Evolutionary conservation across 306 rosid species (phyloP), one percentile per base, ranked within the genome.

Genomic region (Sechiopsis laciniata): DNA sequence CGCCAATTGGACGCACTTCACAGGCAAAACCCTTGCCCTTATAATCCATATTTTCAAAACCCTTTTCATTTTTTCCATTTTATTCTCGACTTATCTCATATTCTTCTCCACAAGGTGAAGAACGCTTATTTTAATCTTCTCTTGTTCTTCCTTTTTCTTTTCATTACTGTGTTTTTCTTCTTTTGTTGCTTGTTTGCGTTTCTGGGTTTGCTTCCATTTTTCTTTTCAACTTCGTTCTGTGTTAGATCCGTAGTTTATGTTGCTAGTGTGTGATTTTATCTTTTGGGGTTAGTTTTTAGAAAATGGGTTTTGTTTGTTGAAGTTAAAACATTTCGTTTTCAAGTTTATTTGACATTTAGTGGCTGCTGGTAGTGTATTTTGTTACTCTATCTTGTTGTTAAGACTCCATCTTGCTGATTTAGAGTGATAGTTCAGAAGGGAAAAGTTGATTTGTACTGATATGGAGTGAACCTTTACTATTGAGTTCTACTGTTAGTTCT

Each of bases 21-120:
- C 54, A 40, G 72, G 32, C 72, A 2, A 45, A 13, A 55, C 21
- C 74, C n/a, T 32, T 32, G 4, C 37, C 37, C 37, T 32, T 32
- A 32, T 32, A 32, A 32, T 32, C 37, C 37, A 32, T 32, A 32
- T 32, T 32, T 32, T 32, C 37, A 32, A 32, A 32, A 32, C 37
- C 37, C 37, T 32, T 55, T 82, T 69, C 81, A 75, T 71, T 77
- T 80, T 85, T 82, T 88, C 92, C 86, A 86, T 91, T 84, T 76
- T 16, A 10, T 42, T 66, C 10, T 20, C 7, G 12, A 16, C 11
- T 63, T 14, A 7, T 6, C 80, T 17, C 15, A 1, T 32, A 3
- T 26, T 26, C 37, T 32, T 32, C 37, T 40, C 46, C 46, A 40
- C 8, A 8, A 35, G 17, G 58, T 42, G 46, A 70, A 50, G 5